Evolutionary conservation across 2,329 filamentous ascomycete species (phyloP).

Genomic region (Trichoderma sp.): DNA sequence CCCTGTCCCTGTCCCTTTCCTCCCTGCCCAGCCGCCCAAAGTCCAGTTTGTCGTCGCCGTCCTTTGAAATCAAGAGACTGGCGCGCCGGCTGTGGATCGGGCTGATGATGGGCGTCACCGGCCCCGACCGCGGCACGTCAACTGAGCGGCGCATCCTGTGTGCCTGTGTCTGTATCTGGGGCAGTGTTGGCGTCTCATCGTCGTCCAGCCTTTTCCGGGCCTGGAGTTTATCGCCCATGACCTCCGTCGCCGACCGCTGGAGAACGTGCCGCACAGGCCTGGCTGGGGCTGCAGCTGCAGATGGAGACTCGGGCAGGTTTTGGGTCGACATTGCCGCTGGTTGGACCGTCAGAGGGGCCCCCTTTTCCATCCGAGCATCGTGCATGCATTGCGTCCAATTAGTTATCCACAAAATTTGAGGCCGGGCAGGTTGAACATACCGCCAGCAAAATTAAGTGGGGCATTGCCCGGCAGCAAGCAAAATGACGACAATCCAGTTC

Average conservation of each 20-base stretch:
- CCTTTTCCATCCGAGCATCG: slow-evolving; percentile 15
- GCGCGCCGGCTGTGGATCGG: slow-evolving; percentile 43
- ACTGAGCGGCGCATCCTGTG: slow-evolving; percentile 38
- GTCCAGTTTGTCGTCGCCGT: slow-evolving; percentile 29
- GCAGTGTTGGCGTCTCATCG: slow-evolving; percentile 24
- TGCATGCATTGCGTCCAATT: slow-evolving; percentile 11
- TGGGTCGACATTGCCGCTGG: slow-evolving; percentile 21
- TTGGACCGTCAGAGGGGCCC: slow-evolving; percentile 11
- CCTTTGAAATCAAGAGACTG: slow-evolving; percentile 38
- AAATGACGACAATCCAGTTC: not conserved
- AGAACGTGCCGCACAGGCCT: slow-evolving; percentile 48
- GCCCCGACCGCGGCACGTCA: slow-evolving; percentile 46
- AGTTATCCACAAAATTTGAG: not conserved
- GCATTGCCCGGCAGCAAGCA: slow-evolving; percentile 37
- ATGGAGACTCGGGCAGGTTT: slow-evolving; percentile 25
- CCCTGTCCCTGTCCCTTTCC: slow-evolving; percentile 29
- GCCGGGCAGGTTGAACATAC: not conserved
- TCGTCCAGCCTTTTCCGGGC: slow-evolving; percentile 34
- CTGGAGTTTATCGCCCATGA: slow-evolving; percentile 41
- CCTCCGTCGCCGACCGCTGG: slow-evolving; percentile 54
- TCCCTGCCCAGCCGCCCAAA: slow-evolving; percentile 34
- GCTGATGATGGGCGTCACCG: slow-evolving; percentile 42
- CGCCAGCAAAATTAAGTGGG: not conserved
- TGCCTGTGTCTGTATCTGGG: not conserved
- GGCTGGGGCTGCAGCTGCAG: slow-evolving; percentile 18